phyloP scores from a whole-genome alignment of 2,329 filamentous ascomycete genomes.

The Ceratocystis cacaofunesta region DNA sequence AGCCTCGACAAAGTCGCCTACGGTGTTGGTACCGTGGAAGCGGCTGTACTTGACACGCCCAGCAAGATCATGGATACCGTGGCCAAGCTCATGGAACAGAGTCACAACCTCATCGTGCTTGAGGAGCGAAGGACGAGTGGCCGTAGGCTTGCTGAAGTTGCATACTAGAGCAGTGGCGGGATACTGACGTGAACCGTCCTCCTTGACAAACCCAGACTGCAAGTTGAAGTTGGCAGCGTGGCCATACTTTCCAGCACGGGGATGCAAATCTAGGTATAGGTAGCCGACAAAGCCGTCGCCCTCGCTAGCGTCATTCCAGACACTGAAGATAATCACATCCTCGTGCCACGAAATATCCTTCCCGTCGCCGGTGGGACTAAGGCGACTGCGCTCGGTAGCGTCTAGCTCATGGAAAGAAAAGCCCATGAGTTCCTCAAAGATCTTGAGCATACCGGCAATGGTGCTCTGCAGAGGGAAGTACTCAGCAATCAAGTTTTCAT shows the following conservation, averaged over 20 bases:
- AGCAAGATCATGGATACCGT: slow-evolving; percentile 56
- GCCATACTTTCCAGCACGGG: slow-evolving; percentile 67
- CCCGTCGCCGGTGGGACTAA: slow-evolving; percentile 53
- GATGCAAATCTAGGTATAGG: slow-evolving; percentile 68
- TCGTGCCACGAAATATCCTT: slow-evolving; percentile 68
- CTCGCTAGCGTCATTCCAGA: slow-evolving; percentile 62
- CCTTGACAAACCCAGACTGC: slow-evolving; percentile 52
- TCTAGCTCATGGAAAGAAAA: slow-evolving; percentile 61
- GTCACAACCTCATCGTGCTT: slow-evolving; percentile 76
- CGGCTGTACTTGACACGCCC: slow-evolving; percentile 47
- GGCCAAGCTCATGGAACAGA: slow-evolving; percentile 63
- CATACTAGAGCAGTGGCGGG: slow-evolving; percentile 68
- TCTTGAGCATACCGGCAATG: slow-evolving; percentile 63
- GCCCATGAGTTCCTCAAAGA: slow-evolving; percentile 72
- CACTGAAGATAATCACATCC: slow-evolving; percentile 68
- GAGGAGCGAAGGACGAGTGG: slow-evolving; percentile 60
- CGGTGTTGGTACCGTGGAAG: slow-evolving; percentile 52
- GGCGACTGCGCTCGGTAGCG: slow-evolving; percentile 45
- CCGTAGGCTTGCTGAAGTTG: slow-evolving; percentile 71
- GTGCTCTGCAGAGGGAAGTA: slow-evolving; percentile 68
- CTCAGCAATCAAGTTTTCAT: slow-evolving; percentile 66
- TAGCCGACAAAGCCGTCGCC: slow-evolving; percentile 65
- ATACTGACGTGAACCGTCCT: slow-evolving; percentile 56
- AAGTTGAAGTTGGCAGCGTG: slow-evolving; percentile 77
- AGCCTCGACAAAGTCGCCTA: slow-evolving; percentile 56